Conservation (phyloP, 2,329 filamentous ascomycete species). For the Pyricularia sp. region DNA sequence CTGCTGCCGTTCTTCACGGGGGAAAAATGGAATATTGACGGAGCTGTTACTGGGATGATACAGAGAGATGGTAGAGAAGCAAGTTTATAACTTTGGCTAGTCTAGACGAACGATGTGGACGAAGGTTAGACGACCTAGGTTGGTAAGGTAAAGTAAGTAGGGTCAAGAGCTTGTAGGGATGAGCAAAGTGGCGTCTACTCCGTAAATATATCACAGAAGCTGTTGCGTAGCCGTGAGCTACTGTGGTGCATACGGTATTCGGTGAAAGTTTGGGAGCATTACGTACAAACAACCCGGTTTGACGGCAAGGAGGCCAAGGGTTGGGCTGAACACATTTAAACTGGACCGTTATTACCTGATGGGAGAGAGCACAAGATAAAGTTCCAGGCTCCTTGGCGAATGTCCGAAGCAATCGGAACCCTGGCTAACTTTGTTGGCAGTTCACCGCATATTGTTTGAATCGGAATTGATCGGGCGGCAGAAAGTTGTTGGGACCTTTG, state of each 20-base stretch:
- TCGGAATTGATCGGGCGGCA: background rate
- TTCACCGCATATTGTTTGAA: background rate
- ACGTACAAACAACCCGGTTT: background rate
- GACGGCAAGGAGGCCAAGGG: background rate
- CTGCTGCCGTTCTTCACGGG: background rate
- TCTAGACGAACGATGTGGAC: background rate
- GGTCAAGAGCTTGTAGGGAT: background rate
- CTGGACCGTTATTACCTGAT: background rate
- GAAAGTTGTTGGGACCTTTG: background rate
- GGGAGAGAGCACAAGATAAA: background rate
- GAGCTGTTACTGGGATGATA: background rate
- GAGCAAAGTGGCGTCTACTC: background rate
- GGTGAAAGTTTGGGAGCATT: background rate
- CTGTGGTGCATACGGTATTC: background rate
- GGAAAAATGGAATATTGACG: background rate
- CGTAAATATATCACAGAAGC: background rate
- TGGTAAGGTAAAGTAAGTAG: background rate
- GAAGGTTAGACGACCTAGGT: background rate
- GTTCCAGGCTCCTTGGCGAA: background rate
- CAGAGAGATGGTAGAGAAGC: background rate
- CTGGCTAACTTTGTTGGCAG: background rate
- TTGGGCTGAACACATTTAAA: background rate
- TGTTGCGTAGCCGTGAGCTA: background rate
- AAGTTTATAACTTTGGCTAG: background rate
- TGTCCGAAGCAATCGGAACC: background rate